Evolutionary conservation across 2,329 filamentous ascomycete genomes (phyloP).

Genomic region (Lachnellula hyalina): DNA sequence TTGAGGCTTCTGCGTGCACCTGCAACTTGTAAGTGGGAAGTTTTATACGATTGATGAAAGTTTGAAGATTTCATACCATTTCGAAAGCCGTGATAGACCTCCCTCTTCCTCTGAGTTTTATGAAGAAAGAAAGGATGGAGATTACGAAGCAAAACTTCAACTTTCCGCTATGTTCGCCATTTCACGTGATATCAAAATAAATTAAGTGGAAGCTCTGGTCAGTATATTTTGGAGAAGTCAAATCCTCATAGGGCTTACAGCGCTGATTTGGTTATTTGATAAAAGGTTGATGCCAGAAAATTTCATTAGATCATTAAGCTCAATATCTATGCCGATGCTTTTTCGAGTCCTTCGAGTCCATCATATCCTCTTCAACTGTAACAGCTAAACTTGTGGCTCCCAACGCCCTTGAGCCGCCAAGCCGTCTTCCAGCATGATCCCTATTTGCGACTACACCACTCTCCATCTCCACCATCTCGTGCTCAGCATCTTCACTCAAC

Average conservation of each 20-base stretch:
- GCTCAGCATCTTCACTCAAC: slow-evolving; percentile 63
- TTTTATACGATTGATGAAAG: not conserved
- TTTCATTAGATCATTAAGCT: not conserved
- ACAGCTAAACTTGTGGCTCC: slow-evolving; percentile 30
- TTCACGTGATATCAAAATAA: not conserved
- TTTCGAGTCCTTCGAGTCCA: slow-evolving; percentile 13
- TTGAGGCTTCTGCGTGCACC: slow-evolving; percentile 70
- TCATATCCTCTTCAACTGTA: slow-evolving; percentile 21
- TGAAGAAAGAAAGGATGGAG: not conserved
- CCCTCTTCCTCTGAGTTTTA: not conserved
- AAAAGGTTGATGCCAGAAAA: not conserved
- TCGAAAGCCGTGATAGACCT: not conserved
- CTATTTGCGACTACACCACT: slow-evolving; percentile 34
- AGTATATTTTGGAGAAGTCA: not conserved
- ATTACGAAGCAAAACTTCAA: not conserved
- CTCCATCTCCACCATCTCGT: slow-evolving; percentile 51
- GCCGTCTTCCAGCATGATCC: slow-evolving; percentile 37
- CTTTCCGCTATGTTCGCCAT: not conserved
- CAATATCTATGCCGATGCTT: slow-evolving; percentile 18
- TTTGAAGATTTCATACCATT: not conserved
- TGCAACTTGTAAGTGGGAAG: slow-evolving; percentile 4
- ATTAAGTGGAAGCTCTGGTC: not conserved
- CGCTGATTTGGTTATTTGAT: not conserved
- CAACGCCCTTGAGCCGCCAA: slow-evolving; percentile 26
- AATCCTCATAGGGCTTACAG: not conserved